Evolutionary conservation across 305 asterid genomes (phyloP).

Genomic region (Fraxinus ornus): DNA sequence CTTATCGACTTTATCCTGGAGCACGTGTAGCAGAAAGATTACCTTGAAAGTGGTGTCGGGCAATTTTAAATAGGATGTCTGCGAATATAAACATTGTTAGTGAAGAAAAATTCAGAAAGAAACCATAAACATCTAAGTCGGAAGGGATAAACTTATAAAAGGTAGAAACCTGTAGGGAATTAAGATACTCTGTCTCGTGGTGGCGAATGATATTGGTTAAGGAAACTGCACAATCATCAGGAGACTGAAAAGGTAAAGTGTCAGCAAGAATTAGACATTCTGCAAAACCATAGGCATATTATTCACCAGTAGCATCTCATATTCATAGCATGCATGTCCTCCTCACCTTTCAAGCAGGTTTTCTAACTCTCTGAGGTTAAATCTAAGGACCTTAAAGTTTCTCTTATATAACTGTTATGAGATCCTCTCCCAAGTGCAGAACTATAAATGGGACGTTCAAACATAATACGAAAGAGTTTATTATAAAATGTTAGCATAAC

Average conservation of each 20-base stretch:
- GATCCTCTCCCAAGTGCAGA: slow-evolving; percentile 2
- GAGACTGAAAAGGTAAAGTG: slow-evolving; percentile 49
- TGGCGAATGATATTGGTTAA: slow-evolving; percentile 75
- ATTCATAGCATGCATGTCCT: not conserved
- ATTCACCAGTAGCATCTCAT: not conserved
- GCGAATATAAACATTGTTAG: slow-evolving; percentile 43
- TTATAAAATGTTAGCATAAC: not conserved
- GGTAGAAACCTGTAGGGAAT: slow-evolving; percentile 71
- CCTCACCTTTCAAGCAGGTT: slow-evolving; percentile 4
- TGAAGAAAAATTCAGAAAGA: slow-evolving; percentile 10
- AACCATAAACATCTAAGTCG: not conserved
- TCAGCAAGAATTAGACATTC: slow-evolving; percentile 26
- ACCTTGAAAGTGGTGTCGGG: slow-evolving; percentile 98
- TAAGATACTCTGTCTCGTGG: slow-evolving; percentile 82
- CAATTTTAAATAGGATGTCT: slow-evolving; percentile 70
- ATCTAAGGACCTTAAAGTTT: not conserved
- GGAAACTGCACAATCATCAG: slow-evolving; percentile 79
- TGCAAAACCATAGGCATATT: slow-evolving; percentile 26
- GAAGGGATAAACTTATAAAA: not conserved
- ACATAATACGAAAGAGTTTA: not conserved
- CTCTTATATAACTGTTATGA: not conserved
- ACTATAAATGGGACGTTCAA: slow-evolving; percentile 16
- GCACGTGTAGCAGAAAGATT: slow-evolving; percentile 19
- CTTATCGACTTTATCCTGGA: not conserved
- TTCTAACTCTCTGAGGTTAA: slow-evolving; percentile 13